Conservation (phyloP, 352 stramenopile genomes). For the Globisporangium radiosum region DNA sequence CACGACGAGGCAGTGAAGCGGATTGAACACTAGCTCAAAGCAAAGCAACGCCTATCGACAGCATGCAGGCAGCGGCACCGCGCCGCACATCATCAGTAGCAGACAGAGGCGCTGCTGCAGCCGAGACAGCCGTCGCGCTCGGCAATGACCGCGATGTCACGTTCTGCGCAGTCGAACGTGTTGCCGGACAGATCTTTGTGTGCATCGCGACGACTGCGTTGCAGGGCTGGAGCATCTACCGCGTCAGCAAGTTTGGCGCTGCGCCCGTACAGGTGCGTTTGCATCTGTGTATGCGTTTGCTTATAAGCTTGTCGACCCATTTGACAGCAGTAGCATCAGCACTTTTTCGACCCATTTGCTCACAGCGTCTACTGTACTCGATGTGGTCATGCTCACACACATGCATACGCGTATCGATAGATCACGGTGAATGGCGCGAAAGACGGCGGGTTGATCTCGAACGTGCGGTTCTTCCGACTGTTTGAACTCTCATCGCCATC, state of each 20-base stretch:
- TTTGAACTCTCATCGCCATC: constrained; percentile 24
- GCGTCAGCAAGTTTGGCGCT: constrained; percentile 50
- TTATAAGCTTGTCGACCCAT: too few relatives aligned
- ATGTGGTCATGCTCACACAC: too few relatives aligned
- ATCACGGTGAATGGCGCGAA: constrained; percentile 37
- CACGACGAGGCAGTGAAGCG: too few relatives aligned
- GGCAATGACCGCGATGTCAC: constrained; percentile 34
- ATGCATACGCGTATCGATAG: constrained; percentile 17
- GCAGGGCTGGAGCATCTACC: constrained; percentile 45
- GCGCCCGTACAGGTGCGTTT: constrained; percentile 36
- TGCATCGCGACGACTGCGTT: constrained; percentile 42
- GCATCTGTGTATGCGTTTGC: constrained; percentile 1
- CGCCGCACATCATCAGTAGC: neutral
- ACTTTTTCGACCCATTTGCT: too few relatives aligned
- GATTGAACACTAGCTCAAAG: too few relatives aligned
- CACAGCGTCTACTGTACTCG: too few relatives aligned
- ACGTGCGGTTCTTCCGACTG: constrained; percentile 56
- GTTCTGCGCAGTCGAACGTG: constrained; percentile 59
- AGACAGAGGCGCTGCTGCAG: neutral
- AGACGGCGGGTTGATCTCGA: constrained; percentile 29
- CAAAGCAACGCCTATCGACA: neutral
- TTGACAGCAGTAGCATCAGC: too few relatives aligned
- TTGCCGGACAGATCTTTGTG: constrained; percentile 40
- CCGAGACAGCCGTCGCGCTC: constrained; percentile 14
- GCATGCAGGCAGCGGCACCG: neutral